A percentile compares a stretch with the other conserved stretches of the same genome.
These are phyloP conservation scores for Fusarium circinatum DNA, from an alignment of 2,329 filamentous ascomycete species.

Conservation along the genomic window DNA sequence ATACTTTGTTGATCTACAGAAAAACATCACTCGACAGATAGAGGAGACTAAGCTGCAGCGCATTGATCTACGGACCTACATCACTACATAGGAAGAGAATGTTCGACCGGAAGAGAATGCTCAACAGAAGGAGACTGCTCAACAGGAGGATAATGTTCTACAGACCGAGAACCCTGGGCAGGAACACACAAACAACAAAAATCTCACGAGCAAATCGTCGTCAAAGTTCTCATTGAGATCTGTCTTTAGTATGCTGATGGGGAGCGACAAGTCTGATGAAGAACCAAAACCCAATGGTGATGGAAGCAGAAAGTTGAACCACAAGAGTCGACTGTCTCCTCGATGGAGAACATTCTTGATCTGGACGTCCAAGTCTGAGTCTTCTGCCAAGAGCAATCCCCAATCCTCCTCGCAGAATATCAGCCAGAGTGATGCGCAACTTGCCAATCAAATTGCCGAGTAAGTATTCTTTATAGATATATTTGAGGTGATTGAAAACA, in stretches of 20 bases:
- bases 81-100: not conserved
- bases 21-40: not conserved
- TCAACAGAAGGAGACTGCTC: not conserved
- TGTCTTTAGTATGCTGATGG: not conserved
- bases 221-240: not conserved
- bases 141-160: not conserved
- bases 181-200: not conserved
- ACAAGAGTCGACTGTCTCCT: not conserved
- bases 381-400: constrained; percentile 1
- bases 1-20: not conserved
- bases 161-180: not conserved
- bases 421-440: not conserved
- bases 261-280: not conserved
- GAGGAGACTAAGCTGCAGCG: not conserved
- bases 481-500: not conserved
- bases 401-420: not conserved
- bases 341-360: not conserved
- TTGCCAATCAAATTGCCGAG: not conserved
- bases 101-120: not conserved
- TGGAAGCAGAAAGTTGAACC: not conserved
- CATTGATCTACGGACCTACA: not conserved
- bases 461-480: not conserved
- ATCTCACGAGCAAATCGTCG: not conserved
- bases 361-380: not conserved
- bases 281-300: not conserved